phyloP scores from a whole-genome alignment of 495 filamentous ascomycete genomes.

The Glarea lozoyensis region DNA sequence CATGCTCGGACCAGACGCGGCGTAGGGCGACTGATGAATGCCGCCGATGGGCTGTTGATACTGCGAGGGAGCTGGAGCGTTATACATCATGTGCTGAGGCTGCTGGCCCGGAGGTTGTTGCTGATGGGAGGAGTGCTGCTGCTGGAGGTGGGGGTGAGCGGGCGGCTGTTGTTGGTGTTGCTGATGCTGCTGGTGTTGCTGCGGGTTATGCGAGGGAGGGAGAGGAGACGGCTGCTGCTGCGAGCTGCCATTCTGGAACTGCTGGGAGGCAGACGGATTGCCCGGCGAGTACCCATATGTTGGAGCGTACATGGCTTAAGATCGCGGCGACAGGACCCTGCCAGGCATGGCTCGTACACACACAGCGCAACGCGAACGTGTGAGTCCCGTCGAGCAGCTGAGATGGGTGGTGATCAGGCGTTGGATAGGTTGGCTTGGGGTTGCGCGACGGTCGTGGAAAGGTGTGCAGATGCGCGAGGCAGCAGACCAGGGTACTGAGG shows the following conservation, averaged over 20 bases:
- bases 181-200: slow-evolving; percentile 1
- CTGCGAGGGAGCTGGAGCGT: slow-evolving; percentile 20
- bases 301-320: slow-evolving; percentile 17
- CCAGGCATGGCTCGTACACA: slow-evolving; percentile 2
- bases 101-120: slow-evolving; percentile 9
- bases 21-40: slow-evolving; percentile 16
- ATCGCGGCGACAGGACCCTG: slow-evolving; percentile 1
- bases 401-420: no score
- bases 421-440: no score
- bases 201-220: slow-evolving; percentile 7
- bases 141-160: slow-evolving; percentile 6
- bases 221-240: slow-evolving; percentile 10
- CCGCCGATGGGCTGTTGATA: slow-evolving; percentile 1
- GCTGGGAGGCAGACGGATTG: no score
- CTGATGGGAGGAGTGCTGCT: background rate
- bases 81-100: slow-evolving; percentile 25
- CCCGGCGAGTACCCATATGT: slow-evolving; percentile 15
- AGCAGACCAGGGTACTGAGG: no score
- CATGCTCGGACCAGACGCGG: slow-evolving; percentile 13
- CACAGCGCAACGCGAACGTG: no score
- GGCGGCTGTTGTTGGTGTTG: slow-evolving; percentile 10
- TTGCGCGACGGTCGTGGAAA: no score
- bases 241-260: slow-evolving; percentile 6
- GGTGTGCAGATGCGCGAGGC: no score
- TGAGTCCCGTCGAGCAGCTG: no score